Percentiles rank a stretch among this genome's conserved stretches.
Evolutionary conservation across 2,329 filamentous ascomycete genomes (phyloP).

Genomic region (Emergomyces orientalis): DNA sequence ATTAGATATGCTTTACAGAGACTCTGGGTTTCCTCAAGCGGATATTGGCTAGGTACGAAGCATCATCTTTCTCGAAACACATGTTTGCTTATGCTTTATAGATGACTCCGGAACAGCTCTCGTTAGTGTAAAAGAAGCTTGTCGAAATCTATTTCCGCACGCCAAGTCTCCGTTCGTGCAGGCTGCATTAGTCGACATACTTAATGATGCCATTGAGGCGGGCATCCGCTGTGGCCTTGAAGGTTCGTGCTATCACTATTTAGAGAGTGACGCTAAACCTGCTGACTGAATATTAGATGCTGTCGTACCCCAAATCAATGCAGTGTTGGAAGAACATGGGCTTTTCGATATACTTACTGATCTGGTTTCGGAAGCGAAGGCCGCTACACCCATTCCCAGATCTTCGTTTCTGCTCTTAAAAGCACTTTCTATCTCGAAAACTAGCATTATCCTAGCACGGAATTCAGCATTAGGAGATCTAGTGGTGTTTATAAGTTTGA

Average conservation of each 20-base stretch:
- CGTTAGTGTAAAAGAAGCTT: slow-evolving; percentile 20
- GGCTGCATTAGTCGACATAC: slow-evolving; percentile 29
- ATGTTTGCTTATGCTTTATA: slow-evolving; percentile 14
- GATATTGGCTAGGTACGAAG: slow-evolving; percentile 29
- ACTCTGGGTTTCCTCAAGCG: slow-evolving; percentile 25
- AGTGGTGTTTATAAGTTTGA: background rate
- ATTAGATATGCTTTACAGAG: slow-evolving; percentile 31
- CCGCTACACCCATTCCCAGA: background rate
- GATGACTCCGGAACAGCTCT: slow-evolving; percentile 24
- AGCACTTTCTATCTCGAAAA: slow-evolving; percentile 4
- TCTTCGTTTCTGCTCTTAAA: background rate
- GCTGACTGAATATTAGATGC: background rate
- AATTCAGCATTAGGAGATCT: background rate
- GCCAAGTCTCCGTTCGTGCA: slow-evolving; percentile 29
- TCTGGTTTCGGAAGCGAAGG: background rate
- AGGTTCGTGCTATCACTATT: slow-evolving; percentile 18
- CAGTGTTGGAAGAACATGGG: background rate
- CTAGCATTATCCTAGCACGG: background rate
- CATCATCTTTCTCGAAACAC: slow-evolving; percentile 11
- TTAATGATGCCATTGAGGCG: slow-evolving; percentile 30
- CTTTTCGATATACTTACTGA: background rate
- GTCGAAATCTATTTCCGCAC: slow-evolving; percentile 22
- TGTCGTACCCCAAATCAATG: background rate
- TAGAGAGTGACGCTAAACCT: background rate
- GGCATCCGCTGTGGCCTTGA: slow-evolving; percentile 23